Percentiles rank a stretch among this genome's conserved stretches.
Conservation (phyloP, 345 rosid species). For the Heritiera fomes region DNA sequence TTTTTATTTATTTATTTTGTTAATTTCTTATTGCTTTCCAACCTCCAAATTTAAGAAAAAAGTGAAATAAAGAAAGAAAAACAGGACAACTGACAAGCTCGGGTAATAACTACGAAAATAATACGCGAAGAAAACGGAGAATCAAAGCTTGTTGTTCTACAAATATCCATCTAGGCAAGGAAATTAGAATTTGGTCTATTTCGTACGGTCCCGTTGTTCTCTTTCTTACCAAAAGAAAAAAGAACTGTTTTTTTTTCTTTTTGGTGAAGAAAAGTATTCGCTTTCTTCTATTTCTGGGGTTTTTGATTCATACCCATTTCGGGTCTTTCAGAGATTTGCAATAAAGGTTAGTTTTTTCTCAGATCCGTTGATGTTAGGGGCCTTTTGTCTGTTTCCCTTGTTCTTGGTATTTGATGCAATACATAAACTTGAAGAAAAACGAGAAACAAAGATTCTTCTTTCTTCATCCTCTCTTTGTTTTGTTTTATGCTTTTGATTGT, state of each 20-base stretch:
- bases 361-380: not conserved
- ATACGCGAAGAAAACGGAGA: not conserved
- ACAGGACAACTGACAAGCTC: not conserved
- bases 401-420: slow-evolving; percentile 9
- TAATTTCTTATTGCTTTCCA: not conserved
- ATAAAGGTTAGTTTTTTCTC: slow-evolving; percentile 13
- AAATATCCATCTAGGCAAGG: not conserved
- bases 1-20: too few relatives aligned
- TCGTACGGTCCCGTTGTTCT: not conserved
- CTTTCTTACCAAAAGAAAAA: slow-evolving; percentile 3
- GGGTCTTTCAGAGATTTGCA: not conserved
- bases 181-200: not conserved
- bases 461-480: not conserved
- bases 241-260: not conserved
- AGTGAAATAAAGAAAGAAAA: not conserved
- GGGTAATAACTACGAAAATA: not conserved
- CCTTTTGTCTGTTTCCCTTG: not conserved
- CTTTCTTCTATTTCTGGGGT: not conserved
- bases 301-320: slow-evolving; percentile 1
- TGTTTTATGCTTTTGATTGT: not conserved
- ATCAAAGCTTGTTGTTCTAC: not conserved
- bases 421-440: not conserved
- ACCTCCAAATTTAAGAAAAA: not conserved
- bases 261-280: slow-evolving; percentile 8
- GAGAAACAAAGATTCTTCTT: not conserved